phyloP scores from a whole-genome alignment of 192 early-diverging fungal species.

The Gonapodya sp. region DNA sequence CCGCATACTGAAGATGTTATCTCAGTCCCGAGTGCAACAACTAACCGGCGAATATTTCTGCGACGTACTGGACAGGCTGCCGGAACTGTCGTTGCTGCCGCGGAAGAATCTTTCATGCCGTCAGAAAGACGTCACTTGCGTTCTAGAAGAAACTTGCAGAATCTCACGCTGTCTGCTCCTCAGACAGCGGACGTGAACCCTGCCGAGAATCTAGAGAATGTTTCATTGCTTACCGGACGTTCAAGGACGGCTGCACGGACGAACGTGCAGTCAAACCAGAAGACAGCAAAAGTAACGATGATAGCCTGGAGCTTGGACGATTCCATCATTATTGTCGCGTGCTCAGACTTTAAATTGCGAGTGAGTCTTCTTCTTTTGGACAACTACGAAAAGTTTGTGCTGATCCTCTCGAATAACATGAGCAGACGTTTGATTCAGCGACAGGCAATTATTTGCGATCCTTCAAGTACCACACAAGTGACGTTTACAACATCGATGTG shows the following conservation, averaged over 20 bases:
- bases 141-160: background rate
- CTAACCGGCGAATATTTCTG: background rate
- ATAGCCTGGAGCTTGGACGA: slow-evolving; percentile 68
- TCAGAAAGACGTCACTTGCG: background rate
- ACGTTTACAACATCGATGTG: slow-evolving; percentile 62
- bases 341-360: slow-evolving; percentile 21
- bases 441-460: slow-evolving; percentile 45
- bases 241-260: slow-evolving; percentile 15
- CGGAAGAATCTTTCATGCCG: background rate
- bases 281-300: slow-evolving; percentile 40
- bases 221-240: slow-evolving; percentile 1
- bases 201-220: background rate
- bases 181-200: background rate
- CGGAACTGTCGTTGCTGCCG: background rate
- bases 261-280: slow-evolving; percentile 3
- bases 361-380: background rate
- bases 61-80: background rate
- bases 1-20: too few relatives aligned
- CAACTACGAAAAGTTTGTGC: background rate
- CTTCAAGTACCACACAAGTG: slow-evolving; percentile 47
- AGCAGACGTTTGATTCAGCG: slow-evolving; percentile 53
- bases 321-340: slow-evolving; percentile 50
- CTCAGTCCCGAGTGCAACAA: background rate
- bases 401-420: slow-evolving; percentile 22
- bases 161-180: background rate